Evolutionary conservation across 1,284 basidiomycete genomes (phyloP), one percentile per base, ranked within the genome.

Genomic region (Trichosporon sp.): DNA sequence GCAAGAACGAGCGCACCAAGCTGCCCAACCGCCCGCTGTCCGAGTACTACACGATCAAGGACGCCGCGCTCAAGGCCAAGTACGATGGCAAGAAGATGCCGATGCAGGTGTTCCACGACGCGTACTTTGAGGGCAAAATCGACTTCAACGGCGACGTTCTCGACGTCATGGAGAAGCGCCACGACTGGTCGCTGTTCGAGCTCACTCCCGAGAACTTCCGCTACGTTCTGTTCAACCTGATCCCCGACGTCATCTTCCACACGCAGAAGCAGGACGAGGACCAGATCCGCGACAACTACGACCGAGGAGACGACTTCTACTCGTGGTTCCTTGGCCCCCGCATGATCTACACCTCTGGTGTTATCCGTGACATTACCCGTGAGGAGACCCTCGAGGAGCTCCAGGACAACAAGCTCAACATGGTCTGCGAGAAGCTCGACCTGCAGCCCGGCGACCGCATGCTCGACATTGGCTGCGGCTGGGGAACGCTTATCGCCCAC

Each of bases 111-210:
- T 97, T 98, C 87, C 91, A 99, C 82, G 97, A 99, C 85, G 92
- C 93, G 73, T 99, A 92, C 86, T 98, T 99, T 84, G 95, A 96
- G 71, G 91, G 91, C 73, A 98, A 98, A 86, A 89, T 96, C 72
- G 94, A 98, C 73, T 91, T 98, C 82, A 98, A 98, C 72, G 94
- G 94, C 90, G 95, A 98, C 80, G 90, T 98, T 65, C 87, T 98
- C 75, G 94, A 98, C 62, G 88, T 93, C 67, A 86, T 99, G 85
- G 97, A 99, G 84, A 90, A 92, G 77, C 89, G 96, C 73, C 92
- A 96, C 78, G 96, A 98, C 86, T 99, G 94, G 93, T 89, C 93
- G 38, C 90, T 90, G 76, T 94, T 98, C 88, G 87, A 87, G 67
- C 85, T 87, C 78, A 82, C 82, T 27, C 74, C 77, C 11, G 81